These are phyloP conservation scores for Pilaira anomala DNA, from an alignment of 192 early-diverging fungal genomes.

Conservation along the genomic window DNA sequence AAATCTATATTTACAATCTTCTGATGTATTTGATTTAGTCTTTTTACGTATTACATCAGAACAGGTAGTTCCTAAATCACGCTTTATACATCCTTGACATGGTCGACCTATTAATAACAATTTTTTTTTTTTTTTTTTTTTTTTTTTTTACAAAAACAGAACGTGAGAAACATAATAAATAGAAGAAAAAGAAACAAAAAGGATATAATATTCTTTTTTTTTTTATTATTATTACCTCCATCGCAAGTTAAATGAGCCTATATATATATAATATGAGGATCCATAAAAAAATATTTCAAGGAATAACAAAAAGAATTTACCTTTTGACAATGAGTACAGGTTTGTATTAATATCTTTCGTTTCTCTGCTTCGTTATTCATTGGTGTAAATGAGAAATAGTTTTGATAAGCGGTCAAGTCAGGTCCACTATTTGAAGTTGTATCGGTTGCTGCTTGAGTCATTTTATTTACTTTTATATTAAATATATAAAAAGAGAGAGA, in stretches of 20 bases:
- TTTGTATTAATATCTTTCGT: background rate
- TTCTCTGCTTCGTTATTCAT: background rate
- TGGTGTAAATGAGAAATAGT: background rate
- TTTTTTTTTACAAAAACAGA: background rate
- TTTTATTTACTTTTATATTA: background rate
- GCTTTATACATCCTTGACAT: constrained; percentile 84
- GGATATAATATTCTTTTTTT: no score
- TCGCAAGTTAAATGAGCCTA: constrained; percentile 16
- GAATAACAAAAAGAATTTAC: background rate
- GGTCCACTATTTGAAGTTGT: background rate
- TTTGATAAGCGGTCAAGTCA: background rate
- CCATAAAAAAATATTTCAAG: background rate
- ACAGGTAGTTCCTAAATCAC: constrained; percentile 70
- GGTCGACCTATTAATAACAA: constrained; percentile 64
- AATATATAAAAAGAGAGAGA: background rate
- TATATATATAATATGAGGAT: background rate
- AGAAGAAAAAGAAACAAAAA: background rate
- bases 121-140: no score
- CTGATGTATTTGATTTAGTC: constrained; percentile 85
- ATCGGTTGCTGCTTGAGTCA: background rate
- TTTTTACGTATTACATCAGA: constrained; percentile 84
- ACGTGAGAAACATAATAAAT: constrained; percentile 4
- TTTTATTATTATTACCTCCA: constrained; percentile 14
- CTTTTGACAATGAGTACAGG: constrained; percentile 17
- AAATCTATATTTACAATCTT: constrained; percentile 11